A percentile compares a stretch with the other conserved stretches of the same genome.
These are phyloP conservation scores for Tuber borchii DNA, from an alignment of 495 filamentous ascomycete species.

Conservation along the genomic window DNA sequence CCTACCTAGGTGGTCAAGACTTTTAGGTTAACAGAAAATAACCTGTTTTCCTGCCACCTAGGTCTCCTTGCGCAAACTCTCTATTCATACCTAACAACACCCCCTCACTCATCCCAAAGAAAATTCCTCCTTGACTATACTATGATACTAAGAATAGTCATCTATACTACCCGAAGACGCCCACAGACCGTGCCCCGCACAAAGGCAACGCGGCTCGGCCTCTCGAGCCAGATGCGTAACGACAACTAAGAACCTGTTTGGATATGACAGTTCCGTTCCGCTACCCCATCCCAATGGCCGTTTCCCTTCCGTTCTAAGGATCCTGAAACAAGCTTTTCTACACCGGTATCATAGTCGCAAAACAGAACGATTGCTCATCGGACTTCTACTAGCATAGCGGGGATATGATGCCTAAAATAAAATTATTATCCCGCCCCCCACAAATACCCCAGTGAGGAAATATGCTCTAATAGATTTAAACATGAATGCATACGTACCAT, in stretches of 20 bases:
- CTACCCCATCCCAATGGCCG: no score
- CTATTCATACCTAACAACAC: background rate
- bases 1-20: no score
- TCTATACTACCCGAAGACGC: background rate
- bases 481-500: background rate
- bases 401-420: background rate
- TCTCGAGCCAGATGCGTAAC: background rate
- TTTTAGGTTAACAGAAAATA: no score
- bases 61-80: no score
- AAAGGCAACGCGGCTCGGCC: background rate
- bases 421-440: no score
- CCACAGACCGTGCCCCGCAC: background rate
- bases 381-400: background rate
- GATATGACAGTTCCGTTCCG: no score
- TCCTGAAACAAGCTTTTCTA: no score
- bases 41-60: no score
- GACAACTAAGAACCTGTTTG: background rate
- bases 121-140: background rate
- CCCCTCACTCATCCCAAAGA: background rate
- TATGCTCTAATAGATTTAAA: background rate
- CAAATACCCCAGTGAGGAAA: background rate
- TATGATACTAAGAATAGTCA: background rate
- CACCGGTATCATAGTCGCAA: no score
- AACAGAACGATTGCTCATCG: background rate
- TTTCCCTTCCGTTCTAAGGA: no score